Evolutionary conservation across 2,329 filamentous ascomycete genomes (phyloP).

Genomic region (Aspergillus puulaauensis): DNA sequence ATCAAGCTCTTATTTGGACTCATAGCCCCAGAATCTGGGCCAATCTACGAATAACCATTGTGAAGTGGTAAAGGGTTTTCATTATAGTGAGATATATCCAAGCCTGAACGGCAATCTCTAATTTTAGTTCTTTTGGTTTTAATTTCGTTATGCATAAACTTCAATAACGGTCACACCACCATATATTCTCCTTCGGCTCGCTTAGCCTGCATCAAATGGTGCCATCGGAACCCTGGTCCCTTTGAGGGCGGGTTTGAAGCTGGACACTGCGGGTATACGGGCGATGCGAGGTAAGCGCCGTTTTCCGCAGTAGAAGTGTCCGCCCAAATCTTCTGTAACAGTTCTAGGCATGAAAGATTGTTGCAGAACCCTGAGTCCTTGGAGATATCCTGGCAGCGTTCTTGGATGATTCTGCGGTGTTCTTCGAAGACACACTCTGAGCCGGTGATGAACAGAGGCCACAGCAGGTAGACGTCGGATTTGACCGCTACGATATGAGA

Average conservation of each 20-base stretch:
- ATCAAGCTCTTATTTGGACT: no score
- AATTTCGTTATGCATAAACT: neutral
- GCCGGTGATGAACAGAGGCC: conserved; percentile 88
- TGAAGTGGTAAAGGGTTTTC: neutral
- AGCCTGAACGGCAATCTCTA: neutral
- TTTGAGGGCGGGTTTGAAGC: conserved; percentile 5
- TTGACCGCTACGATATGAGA: conserved; percentile 80
- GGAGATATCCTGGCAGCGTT: conserved; percentile 82
- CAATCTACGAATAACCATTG: no score
- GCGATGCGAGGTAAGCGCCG: neutral
- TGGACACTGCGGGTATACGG: neutral
- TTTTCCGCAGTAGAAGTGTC: conserved; percentile 26
- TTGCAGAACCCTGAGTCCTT: conserved; percentile 89
- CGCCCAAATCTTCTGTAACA: conserved; percentile 81
- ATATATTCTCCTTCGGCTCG: conserved; percentile 40
- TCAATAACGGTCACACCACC: conserved; percentile 29
- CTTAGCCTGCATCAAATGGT: conserved; percentile 37
- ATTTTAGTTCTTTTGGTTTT: neutral
- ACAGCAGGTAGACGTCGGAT: conserved; percentile 84
- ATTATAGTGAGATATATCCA: neutral
- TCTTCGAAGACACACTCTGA: conserved; percentile 82
- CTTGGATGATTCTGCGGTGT: conserved; percentile 75
- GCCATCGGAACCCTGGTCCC: conserved; percentile 37
- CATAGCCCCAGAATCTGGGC: no score
- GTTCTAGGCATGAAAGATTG: conserved; percentile 80